phyloP scores from a whole-genome alignment of 352 stramenopile species.

The Globisporangium parvum region DNA sequence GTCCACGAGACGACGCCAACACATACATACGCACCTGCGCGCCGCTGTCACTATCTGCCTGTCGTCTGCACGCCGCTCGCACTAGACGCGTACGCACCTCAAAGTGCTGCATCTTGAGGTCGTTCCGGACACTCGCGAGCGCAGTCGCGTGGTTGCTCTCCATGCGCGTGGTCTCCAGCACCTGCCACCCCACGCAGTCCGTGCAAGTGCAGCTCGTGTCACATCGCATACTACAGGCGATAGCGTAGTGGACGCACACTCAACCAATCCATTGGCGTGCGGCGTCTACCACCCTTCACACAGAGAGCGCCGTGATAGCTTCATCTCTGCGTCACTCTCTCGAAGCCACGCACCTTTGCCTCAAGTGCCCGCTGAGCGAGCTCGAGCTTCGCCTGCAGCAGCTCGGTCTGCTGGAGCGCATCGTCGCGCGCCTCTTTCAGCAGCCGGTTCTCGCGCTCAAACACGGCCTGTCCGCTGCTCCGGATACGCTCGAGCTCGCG shows the following conservation, averaged over 20 bases:
- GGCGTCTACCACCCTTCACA: too few species aligned
- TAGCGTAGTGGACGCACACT: too few species aligned
- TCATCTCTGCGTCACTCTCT: too few species aligned
- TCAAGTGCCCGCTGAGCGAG: conserved; percentile 40
- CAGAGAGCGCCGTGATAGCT: too few species aligned
- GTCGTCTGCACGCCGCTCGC: not conserved
- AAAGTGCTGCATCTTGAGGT: conserved; percentile 81
- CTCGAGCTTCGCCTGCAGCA: conserved; percentile 43
- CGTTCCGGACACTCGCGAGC: conserved; percentile 40
- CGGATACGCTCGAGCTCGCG: conserved; percentile 68
- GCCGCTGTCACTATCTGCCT: not conserved
- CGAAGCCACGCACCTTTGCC: conserved; percentile 36
- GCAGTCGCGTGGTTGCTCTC: conserved; percentile 48
- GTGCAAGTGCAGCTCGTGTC: not conserved
- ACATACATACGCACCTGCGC: not conserved
- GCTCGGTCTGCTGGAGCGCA: conserved; percentile 51
- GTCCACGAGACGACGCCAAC: too few species aligned
- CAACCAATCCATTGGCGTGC: too few species aligned
- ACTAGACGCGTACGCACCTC: conserved; percentile 23
- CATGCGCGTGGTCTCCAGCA: conserved; percentile 44
- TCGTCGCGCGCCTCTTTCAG: conserved; percentile 59
- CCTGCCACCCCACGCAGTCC: conserved; percentile 11
- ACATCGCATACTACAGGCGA: too few species aligned
- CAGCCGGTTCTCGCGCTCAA: conserved; percentile 69
- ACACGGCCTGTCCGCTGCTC: conserved; percentile 49